phyloP scores from a whole-genome alignment of 345 rosid genomes.

The Brassica juncea region DNA sequence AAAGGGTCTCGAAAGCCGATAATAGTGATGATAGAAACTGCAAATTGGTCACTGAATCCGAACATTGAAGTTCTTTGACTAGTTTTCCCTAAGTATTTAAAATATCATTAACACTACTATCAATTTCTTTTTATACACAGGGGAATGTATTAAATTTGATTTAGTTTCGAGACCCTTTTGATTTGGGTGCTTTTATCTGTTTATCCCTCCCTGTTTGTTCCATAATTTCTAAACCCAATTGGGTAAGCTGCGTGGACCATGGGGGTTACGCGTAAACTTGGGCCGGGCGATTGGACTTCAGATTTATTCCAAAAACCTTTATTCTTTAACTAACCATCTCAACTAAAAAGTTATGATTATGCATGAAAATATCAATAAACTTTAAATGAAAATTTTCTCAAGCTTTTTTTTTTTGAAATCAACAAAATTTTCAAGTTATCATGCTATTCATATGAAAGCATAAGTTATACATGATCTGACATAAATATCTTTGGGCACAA shows the following conservation, averaged over 20 bases:
- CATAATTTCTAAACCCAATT: background rate
- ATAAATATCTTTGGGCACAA: background rate
- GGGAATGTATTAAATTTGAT: too few relatives aligned
- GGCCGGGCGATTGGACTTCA: constrained; percentile 29
- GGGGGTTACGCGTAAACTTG: constrained; percentile 11
- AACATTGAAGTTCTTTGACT: too few relatives aligned
- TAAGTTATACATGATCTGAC: background rate
- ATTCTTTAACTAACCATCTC: background rate
- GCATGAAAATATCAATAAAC: background rate
- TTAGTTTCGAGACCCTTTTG: too few relatives aligned
- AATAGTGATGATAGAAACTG: too few relatives aligned
- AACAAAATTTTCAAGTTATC: background rate
- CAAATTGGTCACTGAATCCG: too few relatives aligned
- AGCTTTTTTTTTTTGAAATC: too few relatives aligned
- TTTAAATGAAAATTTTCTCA: background rate
- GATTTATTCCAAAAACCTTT: background rate
- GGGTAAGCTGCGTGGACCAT: background rate
- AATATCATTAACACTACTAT: too few relatives aligned
- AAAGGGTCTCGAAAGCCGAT: too few relatives aligned
- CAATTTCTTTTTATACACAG: too few relatives aligned
- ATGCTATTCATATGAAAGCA: background rate
- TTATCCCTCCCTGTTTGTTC: background rate
- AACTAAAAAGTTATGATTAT: background rate
- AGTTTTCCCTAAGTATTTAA: too few relatives aligned
- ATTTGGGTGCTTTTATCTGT: background rate